A percentile compares a stretch with the other conserved stretches of the same genome.
Conservation (phyloP, 768 basidiomycete genomes). For the Tephrocybe sp. region DNA sequence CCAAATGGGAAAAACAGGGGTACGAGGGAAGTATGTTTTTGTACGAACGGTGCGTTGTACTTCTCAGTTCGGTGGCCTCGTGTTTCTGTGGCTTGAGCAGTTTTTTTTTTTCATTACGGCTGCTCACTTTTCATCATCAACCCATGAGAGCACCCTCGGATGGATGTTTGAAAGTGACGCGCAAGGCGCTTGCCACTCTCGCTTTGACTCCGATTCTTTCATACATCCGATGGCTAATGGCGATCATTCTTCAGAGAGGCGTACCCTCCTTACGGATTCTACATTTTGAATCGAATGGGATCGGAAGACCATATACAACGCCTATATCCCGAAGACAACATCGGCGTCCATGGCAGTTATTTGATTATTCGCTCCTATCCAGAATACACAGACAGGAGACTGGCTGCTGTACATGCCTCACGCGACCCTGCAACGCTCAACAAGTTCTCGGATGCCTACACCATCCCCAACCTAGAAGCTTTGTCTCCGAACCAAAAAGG, state of each 20-base stretch:
- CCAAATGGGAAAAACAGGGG: constrained; percentile 81
- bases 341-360: constrained; percentile 59
- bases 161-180: not conserved
- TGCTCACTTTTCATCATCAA: not conserved
- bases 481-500: constrained; percentile 52
- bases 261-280: constrained; percentile 83
- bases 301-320: constrained; percentile 74
- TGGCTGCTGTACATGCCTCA: constrained; percentile 34
- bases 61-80: not conserved
- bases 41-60: constrained; percentile 67
- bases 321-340: constrained; percentile 76
- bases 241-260: constrained; percentile 47
- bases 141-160: not conserved
- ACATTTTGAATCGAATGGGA: constrained; percentile 79
- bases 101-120: not conserved
- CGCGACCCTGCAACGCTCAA: constrained; percentile 30
- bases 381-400: constrained; percentile 54
- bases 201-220: not conserved
- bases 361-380: constrained; percentile 75
- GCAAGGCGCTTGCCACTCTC: not conserved
- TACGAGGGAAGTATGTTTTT: constrained; percentile 89
- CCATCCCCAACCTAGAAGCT: constrained; percentile 42
- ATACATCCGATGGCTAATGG: constrained; percentile 3
- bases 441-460: constrained; percentile 52
- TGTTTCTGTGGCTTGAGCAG: not conserved